A percentile compares a stretch with the other conserved stretches of the same genome.
Evolutionary conservation across 441 rosid genomes (phyloP).

Genomic region (Adansonia madagascariensis): DNA sequence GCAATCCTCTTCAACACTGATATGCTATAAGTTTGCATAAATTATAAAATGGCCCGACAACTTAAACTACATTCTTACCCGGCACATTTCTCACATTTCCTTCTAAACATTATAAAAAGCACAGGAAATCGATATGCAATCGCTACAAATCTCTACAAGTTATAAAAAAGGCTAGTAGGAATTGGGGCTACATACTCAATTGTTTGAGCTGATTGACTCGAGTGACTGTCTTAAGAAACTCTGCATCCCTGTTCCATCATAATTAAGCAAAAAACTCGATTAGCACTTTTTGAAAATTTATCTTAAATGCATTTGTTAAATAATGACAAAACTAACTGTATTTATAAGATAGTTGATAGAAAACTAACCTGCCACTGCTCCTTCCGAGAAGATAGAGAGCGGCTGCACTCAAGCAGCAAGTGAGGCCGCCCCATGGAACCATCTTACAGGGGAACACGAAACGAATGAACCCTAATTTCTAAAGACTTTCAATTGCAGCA

Average conservation of each 20-base stretch:
- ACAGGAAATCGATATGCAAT: not conserved
- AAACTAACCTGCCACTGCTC: constrained; percentile 75
- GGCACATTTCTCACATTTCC: constrained; percentile 11
- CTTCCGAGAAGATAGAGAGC: constrained; percentile 87
- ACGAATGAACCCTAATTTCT: constrained; percentile 25
- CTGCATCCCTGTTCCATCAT: constrained; percentile 63
- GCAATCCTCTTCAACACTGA: not conserved
- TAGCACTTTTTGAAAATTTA: not conserved
- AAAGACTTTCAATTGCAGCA: not conserved
- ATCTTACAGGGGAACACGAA: constrained; percentile 32
- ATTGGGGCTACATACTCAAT: constrained; percentile 47
- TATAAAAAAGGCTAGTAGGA: not conserved
- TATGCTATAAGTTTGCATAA: not conserved
- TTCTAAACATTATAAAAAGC: constrained; percentile 8
- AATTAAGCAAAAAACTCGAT: not conserved
- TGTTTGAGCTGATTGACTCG: constrained; percentile 81
- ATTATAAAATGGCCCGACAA: not conserved
- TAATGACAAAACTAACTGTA: not conserved
- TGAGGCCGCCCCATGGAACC: constrained; percentile 89
- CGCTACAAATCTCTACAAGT: not conserved
- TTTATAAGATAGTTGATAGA: not conserved
- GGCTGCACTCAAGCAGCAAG: constrained; percentile 87
- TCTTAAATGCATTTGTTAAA: not conserved
- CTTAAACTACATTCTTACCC: not conserved
- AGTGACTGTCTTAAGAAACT: constrained; percentile 64